Percentiles rank a stretch among this genome's conserved stretches.
These are phyloP conservation scores for Pelargonium nanum DNA, from an alignment of 345 rosid genomes.

Conservation along the genomic window DNA sequence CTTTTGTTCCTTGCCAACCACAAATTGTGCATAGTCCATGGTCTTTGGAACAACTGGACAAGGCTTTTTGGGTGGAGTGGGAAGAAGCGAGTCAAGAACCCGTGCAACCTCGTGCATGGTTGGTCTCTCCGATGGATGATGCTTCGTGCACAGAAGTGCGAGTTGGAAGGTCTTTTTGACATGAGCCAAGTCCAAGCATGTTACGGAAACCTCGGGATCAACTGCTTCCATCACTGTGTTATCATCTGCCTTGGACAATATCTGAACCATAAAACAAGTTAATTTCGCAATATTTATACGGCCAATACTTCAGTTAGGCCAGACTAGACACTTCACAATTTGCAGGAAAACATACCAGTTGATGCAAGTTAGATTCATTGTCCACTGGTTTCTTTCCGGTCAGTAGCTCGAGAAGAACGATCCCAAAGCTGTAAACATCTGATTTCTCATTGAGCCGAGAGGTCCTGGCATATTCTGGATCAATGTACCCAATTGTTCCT, in stretches of 20 bases:
- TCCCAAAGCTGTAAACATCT: constrained; percentile 89
- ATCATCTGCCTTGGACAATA: constrained; percentile 61
- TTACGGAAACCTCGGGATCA: constrained; percentile 78
- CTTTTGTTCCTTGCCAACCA: constrained; percentile 22
- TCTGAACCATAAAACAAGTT: constrained; percentile 23
- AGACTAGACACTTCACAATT: background rate
- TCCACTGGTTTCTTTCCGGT: constrained; percentile 97
- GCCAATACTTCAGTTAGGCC: background rate
- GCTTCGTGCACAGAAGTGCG: constrained; percentile 72
- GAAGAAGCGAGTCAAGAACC: constrained; percentile 56
- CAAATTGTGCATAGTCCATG: constrained; percentile 35
- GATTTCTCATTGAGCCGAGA: constrained; percentile 79
- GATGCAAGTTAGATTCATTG: constrained; percentile 80
- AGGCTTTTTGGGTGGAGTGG: constrained; percentile 35
- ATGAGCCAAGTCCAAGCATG: constrained; percentile 54
- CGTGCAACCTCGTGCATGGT: constrained; percentile 83
- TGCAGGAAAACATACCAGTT: constrained; percentile 43
- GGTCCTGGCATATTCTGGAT: constrained; percentile 92
- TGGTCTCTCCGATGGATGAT: constrained; percentile 62
- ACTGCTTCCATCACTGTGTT: constrained; percentile 87
- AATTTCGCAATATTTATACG: background rate
- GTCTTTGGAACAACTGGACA: constrained; percentile 22
- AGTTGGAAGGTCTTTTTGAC: constrained; percentile 68
- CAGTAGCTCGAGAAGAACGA: constrained; percentile 87
- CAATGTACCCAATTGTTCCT: constrained; percentile 94